phyloP scores from a whole-genome alignment of 495 filamentous ascomycete species.

The Parachaetomium inaequale region DNA sequence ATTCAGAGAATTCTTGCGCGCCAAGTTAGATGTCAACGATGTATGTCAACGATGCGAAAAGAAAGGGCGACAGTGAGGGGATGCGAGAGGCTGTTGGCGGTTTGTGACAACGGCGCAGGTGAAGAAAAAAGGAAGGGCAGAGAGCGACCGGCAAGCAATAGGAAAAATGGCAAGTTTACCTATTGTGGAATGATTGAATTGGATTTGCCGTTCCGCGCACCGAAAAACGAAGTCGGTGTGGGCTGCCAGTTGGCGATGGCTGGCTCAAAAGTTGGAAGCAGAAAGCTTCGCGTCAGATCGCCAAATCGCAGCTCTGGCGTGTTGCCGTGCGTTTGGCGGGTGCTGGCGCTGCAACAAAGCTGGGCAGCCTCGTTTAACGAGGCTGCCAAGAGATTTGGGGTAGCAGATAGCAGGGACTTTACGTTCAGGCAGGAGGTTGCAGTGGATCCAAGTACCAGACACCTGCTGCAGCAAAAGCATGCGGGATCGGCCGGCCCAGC shows the following conservation, averaged over 20 bases:
- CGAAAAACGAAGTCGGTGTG: constrained; percentile 12
- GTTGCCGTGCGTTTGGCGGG: constrained; percentile 13
- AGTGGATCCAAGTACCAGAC: neutral
- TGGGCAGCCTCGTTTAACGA: constrained; percentile 20
- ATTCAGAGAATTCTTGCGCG: neutral
- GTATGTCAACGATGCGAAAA: neutral
- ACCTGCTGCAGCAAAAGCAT: neutral
- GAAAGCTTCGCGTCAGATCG: constrained; percentile 27
- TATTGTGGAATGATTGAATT: constrained; percentile 21
- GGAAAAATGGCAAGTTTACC: constrained; percentile 5
- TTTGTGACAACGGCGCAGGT: constrained; percentile 1
- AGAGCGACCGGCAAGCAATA: constrained; percentile 1
- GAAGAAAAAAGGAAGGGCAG: constrained; percentile 1
- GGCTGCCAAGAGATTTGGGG: constrained; percentile 23
- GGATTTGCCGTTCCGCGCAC: constrained; percentile 6
- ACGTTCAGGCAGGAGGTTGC: neutral
- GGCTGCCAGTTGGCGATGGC: constrained; percentile 12
- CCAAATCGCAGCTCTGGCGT: constrained; percentile 22
- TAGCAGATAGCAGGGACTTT: neutral
- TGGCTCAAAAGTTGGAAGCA: constrained; percentile 8
- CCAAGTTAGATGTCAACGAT: constrained; percentile 11
- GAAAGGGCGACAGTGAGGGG: constrained; percentile 7
- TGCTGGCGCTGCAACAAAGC: neutral
- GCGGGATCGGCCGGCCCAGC: constrained; percentile 8
- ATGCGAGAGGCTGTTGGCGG: constrained; percentile 4